Evolutionary conservation across 2,329 filamentous ascomycete species (phyloP), one percentile per base, ranked within the genome.

Genomic region (Pestalotiopsis sp.): DNA sequence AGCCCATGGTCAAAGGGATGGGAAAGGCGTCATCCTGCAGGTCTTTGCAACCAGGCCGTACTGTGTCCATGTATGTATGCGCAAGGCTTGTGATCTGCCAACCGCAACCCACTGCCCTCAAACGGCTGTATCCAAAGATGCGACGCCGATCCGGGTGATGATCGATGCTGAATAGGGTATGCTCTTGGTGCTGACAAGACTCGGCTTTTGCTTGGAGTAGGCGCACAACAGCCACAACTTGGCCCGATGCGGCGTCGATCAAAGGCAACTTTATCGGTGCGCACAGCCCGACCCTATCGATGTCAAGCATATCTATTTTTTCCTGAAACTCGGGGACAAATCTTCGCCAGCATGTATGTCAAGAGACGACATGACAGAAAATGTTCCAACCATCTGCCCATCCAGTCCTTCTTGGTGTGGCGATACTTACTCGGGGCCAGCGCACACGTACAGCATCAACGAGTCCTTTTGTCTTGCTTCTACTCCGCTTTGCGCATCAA

Each of bases 111-210:
- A 39, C 27, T 20, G 31, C 17, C 38, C n/a, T 17, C 11, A 14
- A 14, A 20, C n/a, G 59, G 59, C 36, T 36, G 59, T 39, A 38
- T 62, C 59, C 38, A 31, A 62, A 52, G 12, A 62, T 36, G 59
- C 13, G 25, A 39, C 59, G 59, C 31, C 59, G 59, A 62, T 62
- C 59, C 17, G 17, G 45, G 59, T n/a, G 59, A n/a, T 62, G 59
- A 62, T 62, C 59, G 31, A 62, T 62, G 27, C 59, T 62, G 27
- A 20, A 62, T 38, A 62, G 25, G 59, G 31, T 7, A 36, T 6
- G 11, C 27, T 27, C 31, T 62, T 13, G 31, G 31, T 62, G 13
- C 14, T 62, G 31, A 20, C 59, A 23, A 52, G 45, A 52, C 45
- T 52, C 20, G 45, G 45, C 45, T 52, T 52, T 52, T 52, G 17